Conservation (phyloP, 306 rosid species). For the Vicia villosa region DNA sequence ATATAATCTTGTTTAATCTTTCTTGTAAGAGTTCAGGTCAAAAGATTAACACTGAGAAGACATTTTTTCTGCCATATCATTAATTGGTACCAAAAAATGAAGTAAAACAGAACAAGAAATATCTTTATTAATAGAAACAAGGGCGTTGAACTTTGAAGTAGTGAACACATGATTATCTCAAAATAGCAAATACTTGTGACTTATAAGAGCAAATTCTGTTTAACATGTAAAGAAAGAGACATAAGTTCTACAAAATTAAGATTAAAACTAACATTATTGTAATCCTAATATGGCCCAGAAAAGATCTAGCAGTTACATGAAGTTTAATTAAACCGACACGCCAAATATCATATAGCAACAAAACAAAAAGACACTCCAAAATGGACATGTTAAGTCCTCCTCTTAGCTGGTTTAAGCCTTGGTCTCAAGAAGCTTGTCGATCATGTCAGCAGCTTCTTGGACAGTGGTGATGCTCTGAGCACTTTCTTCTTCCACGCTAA, state of each 20-base stretch:
- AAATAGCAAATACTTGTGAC: constrained; percentile 7
- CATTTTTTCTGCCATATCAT: no score
- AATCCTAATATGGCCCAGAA: constrained; percentile 16
- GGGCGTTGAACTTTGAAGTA: no score
- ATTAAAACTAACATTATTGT: constrained; percentile 23
- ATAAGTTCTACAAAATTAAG: constrained; percentile 27
- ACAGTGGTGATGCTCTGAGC: constrained; percentile 90
- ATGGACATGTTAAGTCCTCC: constrained; percentile 9
- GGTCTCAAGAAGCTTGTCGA: constrained; percentile 63
- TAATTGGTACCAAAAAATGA: no score
- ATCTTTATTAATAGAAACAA: not conserved
- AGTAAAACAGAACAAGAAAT: no score
- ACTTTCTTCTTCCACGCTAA: constrained; percentile 78
- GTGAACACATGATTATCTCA: not conserved
- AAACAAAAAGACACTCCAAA: constrained; percentile 31
- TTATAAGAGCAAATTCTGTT: not conserved
- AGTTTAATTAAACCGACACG: constrained; percentile 30
- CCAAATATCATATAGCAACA: constrained; percentile 9
- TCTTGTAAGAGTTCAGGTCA: no score
- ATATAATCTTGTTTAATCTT: no score
- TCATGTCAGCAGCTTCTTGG: constrained; percentile 94
- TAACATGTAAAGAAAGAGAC: not conserved
- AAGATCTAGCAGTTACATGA: constrained; percentile 35
- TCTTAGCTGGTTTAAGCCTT: constrained; percentile 46
- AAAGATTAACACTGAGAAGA: no score